Evolutionary conservation across 2,329 filamentous ascomycete species (phyloP).

Genomic region (Nemania diffusa): DNA sequence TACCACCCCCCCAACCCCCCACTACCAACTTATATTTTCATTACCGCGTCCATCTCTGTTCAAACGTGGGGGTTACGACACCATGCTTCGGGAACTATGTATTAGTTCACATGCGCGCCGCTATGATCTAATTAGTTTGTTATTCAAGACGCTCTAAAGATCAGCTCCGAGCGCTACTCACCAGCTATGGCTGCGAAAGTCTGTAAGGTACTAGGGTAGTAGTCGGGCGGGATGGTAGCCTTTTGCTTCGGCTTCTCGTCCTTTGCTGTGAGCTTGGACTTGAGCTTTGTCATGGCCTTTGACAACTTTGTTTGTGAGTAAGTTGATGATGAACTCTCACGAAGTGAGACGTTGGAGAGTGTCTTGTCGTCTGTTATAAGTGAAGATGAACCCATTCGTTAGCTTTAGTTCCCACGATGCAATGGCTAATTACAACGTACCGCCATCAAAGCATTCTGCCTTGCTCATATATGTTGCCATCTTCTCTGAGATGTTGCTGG

Average conservation of each 20-base stretch:
- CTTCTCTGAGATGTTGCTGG: conserved; percentile 3
- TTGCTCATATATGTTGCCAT: background rate
- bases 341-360: conserved; percentile 20
- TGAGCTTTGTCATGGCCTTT: conserved; percentile 37
- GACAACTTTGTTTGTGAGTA: conserved; percentile 23
- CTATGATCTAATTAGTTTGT: conserved; percentile 18
- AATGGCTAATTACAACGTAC: conserved; percentile 26
- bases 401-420: background rate
- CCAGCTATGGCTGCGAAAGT: conserved; percentile 31
- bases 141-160: background rate
- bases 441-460: conserved; percentile 22
- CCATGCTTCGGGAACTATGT: background rate
- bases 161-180: conserved; percentile 7
- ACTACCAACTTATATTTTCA: background rate
- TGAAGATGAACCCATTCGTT: conserved; percentile 11
- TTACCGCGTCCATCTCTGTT: background rate
- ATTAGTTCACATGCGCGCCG: conserved; percentile 17
- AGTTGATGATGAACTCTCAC: conserved; percentile 19
- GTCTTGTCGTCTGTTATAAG: conserved; percentile 31
- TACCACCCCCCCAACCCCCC: too few relatives aligned
- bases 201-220: conserved; percentile 30
- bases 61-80: background rate
- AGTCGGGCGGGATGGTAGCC: conserved; percentile 15
- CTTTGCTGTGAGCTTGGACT: conserved; percentile 38
- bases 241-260: conserved; percentile 25